phyloP scores from a whole-genome alignment of 2,329 filamentous ascomycete species.

The Aspergillus ochraceus region DNA sequence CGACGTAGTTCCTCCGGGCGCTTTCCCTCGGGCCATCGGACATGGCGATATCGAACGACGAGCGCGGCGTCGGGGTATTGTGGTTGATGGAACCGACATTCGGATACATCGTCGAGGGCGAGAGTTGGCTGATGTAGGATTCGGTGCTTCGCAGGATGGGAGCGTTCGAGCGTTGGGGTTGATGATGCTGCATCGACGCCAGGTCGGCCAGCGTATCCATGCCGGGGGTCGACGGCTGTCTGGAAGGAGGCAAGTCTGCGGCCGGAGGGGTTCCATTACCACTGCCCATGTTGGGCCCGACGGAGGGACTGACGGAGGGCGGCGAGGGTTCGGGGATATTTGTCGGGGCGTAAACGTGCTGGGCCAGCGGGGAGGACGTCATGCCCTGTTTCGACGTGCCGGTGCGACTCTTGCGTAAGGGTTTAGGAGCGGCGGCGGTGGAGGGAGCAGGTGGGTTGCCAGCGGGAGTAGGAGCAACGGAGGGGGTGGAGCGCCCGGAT shows the following conservation, averaged over 20 bases:
- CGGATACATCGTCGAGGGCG: constrained; percentile 43
- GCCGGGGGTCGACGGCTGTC: constrained; percentile 46
- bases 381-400: constrained; percentile 34
- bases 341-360: constrained; percentile 42
- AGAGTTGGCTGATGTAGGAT: constrained; percentile 44
- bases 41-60: constrained; percentile 48
- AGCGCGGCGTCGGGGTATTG: constrained; percentile 42
- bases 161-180: constrained; percentile 41
- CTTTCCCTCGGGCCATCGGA: constrained; percentile 43
- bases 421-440: constrained; percentile 35
- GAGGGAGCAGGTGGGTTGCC: constrained; percentile 27
- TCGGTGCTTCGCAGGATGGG: constrained; percentile 40
- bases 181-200: constrained; percentile 49
- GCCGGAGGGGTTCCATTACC: constrained; percentile 38
- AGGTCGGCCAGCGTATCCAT: constrained; percentile 52
- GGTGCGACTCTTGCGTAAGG: constrained; percentile 37
- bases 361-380: constrained; percentile 44
- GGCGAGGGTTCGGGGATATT: constrained; percentile 40
- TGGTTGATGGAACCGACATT: constrained; percentile 38
- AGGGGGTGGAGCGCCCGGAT: constrained; percentile 34
- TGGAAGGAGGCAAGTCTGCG: constrained; percentile 33
- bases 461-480: constrained; percentile 25
- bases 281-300: constrained; percentile 25
- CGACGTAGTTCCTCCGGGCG: constrained; percentile 41
- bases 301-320: constrained; percentile 33